A percentile compares a stretch with the other conserved stretches of the same genome.
phyloP scores from a whole-genome alignment of 306 rosid species.

The Calophaca sinica region DNA sequence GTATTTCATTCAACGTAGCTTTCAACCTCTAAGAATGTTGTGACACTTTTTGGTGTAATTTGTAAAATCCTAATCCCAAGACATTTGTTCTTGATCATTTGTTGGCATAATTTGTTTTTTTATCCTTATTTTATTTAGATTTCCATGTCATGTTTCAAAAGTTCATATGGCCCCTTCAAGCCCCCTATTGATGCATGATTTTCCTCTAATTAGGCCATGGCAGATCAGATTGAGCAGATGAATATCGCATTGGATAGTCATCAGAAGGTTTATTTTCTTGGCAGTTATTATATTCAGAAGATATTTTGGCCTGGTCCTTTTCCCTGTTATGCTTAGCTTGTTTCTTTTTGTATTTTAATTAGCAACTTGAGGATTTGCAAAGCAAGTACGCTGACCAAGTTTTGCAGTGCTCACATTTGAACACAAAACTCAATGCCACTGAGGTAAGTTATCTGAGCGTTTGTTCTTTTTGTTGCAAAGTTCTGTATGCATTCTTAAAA shows the following conservation, averaged over 20 bases:
- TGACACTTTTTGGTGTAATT: neutral
- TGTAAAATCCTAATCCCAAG: neutral
- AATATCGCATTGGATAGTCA: slow-evolving; percentile 67
- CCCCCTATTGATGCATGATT: neutral
- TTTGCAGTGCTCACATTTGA: slow-evolving; percentile 70
- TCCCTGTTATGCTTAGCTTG: slow-evolving; percentile 30
- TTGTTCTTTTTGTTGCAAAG: slow-evolving; percentile 25
- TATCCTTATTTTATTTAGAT: neutral
- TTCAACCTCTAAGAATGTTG: slow-evolving; percentile 3
- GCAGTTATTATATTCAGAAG: neutral
- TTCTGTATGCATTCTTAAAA: slow-evolving; percentile 17
- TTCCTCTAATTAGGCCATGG: slow-evolving; percentile 70
- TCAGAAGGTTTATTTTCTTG: slow-evolving; percentile 70
- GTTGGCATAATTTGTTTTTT: neutral
- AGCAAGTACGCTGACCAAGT: slow-evolving; percentile 67
- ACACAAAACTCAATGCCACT: slow-evolving; percentile 74
- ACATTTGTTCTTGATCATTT: neutral
- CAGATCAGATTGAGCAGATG: slow-evolving; percentile 93
- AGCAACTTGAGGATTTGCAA: slow-evolving; percentile 87
- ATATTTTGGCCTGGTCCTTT: neutral
- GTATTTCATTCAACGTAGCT: neutral
- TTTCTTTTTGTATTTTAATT: slow-evolving; percentile 35
- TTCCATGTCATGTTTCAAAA: neutral
- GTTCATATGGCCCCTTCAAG: neutral
- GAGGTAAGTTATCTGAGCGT: slow-evolving; percentile 60